A percentile compares a stretch with the other conserved stretches of the same genome.
Conservation (phyloP, 192 early-diverging fungal genomes). For the Gorgonomyces haynaldii region DNA sequence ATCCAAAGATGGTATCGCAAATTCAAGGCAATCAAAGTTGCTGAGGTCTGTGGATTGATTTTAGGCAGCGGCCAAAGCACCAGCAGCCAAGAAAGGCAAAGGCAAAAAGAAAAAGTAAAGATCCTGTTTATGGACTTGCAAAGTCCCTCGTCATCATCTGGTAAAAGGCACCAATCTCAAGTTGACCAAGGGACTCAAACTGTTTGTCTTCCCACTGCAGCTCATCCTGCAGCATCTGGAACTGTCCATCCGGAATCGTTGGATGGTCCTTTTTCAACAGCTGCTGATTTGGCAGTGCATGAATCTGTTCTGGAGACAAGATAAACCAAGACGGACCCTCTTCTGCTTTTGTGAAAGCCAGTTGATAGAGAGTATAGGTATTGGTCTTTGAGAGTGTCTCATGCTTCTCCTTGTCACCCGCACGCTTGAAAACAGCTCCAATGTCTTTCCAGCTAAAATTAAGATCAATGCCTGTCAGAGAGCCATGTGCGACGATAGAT, state of each 20-base stretch:
- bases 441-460: too few relatives aligned
- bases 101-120: slow-evolving; percentile 1
- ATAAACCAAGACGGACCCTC: too few relatives aligned
- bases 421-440: too few relatives aligned
- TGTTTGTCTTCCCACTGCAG: not conserved
- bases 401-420: too few relatives aligned
- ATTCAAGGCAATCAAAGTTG: slow-evolving; percentile 5
- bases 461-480: too few relatives aligned
- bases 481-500: too few relatives aligned
- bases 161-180: not conserved
- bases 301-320: too few relatives aligned
- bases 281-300: not conserved
- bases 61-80: slow-evolving; percentile 3
- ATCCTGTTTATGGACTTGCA: too few relatives aligned
- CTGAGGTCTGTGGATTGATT: not conserved
- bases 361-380: too few relatives aligned
- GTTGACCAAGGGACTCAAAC: not conserved
- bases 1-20: slow-evolving; percentile 38
- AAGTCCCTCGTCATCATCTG: not conserved
- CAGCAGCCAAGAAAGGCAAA: slow-evolving; percentile 3
- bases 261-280: not conserved
- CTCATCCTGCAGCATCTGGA: not conserved
- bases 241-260: not conserved
- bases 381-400: too few relatives aligned
- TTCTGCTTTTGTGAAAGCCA: too few relatives aligned